These are phyloP conservation scores for Asterophora parasitica DNA, from an alignment of 768 basidiomycete species.

Conservation along the genomic window DNA sequence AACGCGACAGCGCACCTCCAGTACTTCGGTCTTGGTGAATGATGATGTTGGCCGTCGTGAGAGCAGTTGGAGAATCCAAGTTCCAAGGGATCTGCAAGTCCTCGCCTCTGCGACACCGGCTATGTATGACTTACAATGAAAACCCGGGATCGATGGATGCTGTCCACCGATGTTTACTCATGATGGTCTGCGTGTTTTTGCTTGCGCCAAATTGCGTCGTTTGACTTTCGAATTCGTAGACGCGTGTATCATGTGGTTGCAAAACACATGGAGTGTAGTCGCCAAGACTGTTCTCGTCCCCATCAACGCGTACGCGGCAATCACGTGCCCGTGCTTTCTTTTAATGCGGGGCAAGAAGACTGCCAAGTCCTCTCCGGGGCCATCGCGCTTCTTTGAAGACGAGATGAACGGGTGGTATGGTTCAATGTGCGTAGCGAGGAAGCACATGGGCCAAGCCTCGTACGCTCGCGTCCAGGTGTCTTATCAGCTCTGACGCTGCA, in stretches of 20 bases:
- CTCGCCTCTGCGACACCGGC: no score
- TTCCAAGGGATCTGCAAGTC: no score
- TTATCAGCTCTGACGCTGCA: background rate
- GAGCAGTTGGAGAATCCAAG: no score
- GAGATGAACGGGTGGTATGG: background rate
- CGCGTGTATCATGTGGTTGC: background rate
- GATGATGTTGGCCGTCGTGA: no score
- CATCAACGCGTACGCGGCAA: background rate
- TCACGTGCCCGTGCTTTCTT: slow-evolving; percentile 1
- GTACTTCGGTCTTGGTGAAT: no score
- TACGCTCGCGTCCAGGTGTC: background rate
- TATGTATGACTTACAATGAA: no score
- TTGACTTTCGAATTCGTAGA: background rate
- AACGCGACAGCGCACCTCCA: no score
- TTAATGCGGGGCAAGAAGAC: background rate
- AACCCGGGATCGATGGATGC: no score
- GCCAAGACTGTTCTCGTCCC: background rate
- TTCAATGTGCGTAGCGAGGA: background rate
- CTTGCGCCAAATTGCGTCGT: background rate
- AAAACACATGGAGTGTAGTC: background rate
- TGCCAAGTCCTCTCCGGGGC: slow-evolving; percentile 1
- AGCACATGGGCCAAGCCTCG: slow-evolving; percentile 8
- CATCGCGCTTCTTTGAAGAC: background rate
- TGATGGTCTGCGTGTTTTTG: no score
- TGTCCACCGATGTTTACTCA: no score